Evolutionary conservation across 768 basidiomycete genomes (phyloP), one percentile per base, ranked within the genome.

Genomic region (Suillus variegatus): DNA sequence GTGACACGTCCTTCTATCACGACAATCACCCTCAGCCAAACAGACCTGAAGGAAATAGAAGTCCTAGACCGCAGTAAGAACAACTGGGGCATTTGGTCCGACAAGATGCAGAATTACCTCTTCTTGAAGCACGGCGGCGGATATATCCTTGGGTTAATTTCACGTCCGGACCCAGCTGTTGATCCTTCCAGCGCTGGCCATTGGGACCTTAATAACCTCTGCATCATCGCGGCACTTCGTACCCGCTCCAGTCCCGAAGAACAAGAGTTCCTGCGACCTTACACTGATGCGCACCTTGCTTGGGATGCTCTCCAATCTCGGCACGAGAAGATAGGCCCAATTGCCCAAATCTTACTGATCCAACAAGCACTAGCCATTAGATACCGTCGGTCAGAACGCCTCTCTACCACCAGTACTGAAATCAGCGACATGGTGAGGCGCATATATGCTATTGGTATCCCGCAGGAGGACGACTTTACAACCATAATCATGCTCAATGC

Each of bases 361-460:
- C 38, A 73, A 8, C 65, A 70, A 8, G 64, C 66, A 2, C 54
- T 72, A 13, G 22, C 32, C 4, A 58, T 70, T 7, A 51, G 60
- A 13, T 71, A 67, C 36, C 44, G 47, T 0, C 40, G 49, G 2
- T 28, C 18, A 14, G 66, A 64, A 16, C 46, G 43, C 0, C 62
- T 72, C 32, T 25, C 67, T 7, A 25, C 2, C 1, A 65, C 62
- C 2, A 64, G 54, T 22, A 54, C 28, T 4, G 25, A 58, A 16
- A 41, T 74, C 10, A 36, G 49, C 6, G 41, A 72, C 2, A 60
- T 74, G 32, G 51, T 66, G 40, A 46, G 58, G 3, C 66, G 60
- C 25, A 65, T 74, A 6, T 72, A 62, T 44, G 69, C 70, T 13
- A 69, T 71, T 43, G 71, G 70, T 3, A 52, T 66, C 0, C 71